Evolutionary conservation across 2,329 filamentous ascomycete species (phyloP).

Genomic region (Mycosphaerella sp.): DNA sequence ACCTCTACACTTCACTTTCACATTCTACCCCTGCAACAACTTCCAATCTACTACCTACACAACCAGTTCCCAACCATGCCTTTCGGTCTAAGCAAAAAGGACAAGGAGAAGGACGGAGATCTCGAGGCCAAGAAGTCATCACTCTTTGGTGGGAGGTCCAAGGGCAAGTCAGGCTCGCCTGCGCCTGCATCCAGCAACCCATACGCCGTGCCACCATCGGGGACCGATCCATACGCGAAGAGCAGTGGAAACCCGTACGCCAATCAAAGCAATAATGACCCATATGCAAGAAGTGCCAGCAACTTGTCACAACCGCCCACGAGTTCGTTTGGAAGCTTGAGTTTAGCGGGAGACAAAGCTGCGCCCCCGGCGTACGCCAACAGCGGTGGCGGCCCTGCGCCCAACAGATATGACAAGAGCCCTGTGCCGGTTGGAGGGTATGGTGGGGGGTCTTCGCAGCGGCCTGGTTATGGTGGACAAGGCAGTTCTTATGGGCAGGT

Average conservation of each 20-base stretch:
- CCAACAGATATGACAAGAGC: constrained; percentile 39
- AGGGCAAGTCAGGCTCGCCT: constrained; percentile 47
- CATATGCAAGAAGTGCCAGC: constrained; percentile 27
- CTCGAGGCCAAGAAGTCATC: constrained; percentile 49
- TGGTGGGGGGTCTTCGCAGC: constrained; percentile 30
- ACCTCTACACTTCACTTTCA: constrained; percentile 3
- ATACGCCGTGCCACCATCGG: constrained; percentile 45
- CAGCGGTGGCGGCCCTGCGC: constrained; percentile 27
- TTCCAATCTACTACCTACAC: neutral
- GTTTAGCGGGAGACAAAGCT: constrained; percentile 21
- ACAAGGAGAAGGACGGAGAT: constrained; percentile 49
- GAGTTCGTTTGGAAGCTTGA: constrained; percentile 29
- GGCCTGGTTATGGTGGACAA: constrained; percentile 22
- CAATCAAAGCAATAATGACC: constrained; percentile 24
- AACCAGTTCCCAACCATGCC: constrained; percentile 22
- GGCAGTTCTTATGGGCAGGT: constrained; percentile 37
- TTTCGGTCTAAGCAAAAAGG: constrained; percentile 45
- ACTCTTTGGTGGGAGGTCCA: constrained; percentile 53
- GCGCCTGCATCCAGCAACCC: constrained; percentile 46
- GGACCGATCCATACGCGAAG: constrained; percentile 23
- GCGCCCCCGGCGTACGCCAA: constrained; percentile 34
- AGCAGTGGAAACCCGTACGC: constrained; percentile 32
- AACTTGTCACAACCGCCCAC: constrained; percentile 28
- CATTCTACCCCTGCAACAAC: neutral
- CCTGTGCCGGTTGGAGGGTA: constrained; percentile 43